Base-by-base conservation (phyloP, 1,139 yeast species). In the Scheffersomyces lignicola region DNA sequence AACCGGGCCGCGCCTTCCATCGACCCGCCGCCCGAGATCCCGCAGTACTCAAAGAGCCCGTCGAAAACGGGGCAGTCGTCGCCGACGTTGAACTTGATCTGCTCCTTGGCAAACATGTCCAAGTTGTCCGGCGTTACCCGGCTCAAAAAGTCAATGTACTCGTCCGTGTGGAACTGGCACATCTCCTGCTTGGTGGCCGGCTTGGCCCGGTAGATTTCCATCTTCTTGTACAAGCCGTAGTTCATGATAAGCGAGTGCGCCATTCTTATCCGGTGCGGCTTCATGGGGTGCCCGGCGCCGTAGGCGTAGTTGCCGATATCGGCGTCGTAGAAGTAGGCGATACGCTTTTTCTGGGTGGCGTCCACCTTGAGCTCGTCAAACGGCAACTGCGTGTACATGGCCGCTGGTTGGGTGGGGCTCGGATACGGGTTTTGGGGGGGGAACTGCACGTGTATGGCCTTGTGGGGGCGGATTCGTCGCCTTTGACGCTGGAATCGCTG, bases 201-300 rank as follows among this genome's bases (percentile, higher is more conserved):
- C 60, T 92, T 92, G 33, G 97, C 97, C 36, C 95, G 69, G 60
- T 90, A 90, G 37, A 92, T 90, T 61, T 92, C 97, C 97, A 92
- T 92, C 65, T 90, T 86, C 62, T 90, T 88, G 69, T 92, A 90
- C 41, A 92, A 73, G 2, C 97, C 98, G 58, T 92, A 92, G 66
- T 92, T 92, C 97, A 92, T 92, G 50, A 92, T 86, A 53, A 92
- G 73, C 23, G 96, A 85, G 61, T 92, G 97, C 6, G 97, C 95
- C 97, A 90, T 90, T 78, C 97, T 83, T 70, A 92, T 90, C 59
- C 97, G 80, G 60, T 90, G 97, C 20, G 97, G 97, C 56, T 92
- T 92, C 97, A 90, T 90, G 34, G 97, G 97, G 61, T 92, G 98
- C 18, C 97, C 97, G 7, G 97, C 94, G 40, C 97, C 97, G 58